Conservation (phyloP, 2,329 filamentous ascomycete species). For the Lizonia empirigonia region DNA sequence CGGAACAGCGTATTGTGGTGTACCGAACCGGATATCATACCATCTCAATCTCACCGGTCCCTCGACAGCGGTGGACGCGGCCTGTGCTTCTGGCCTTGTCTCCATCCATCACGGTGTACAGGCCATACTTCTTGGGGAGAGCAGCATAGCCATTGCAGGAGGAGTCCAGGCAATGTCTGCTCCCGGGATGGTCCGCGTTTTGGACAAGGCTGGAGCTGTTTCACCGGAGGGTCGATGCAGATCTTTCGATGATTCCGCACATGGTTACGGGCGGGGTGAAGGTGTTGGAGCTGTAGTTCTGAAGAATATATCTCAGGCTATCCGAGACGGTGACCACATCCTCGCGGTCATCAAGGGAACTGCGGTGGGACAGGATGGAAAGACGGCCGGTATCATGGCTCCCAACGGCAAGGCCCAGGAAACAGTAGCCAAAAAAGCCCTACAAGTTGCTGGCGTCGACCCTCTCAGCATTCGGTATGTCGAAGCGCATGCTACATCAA, state of each 20-base stretch:
- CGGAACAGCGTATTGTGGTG: slow-evolving; percentile 20
- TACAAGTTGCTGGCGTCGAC: slow-evolving; percentile 46
- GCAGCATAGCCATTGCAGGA: slow-evolving; percentile 42
- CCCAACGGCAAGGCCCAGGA: slow-evolving; percentile 54
- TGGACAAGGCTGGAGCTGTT: slow-evolving; percentile 51
- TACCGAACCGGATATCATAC: slow-evolving; percentile 30
- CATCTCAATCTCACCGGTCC: slow-evolving; percentile 34
- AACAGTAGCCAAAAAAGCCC: slow-evolving; percentile 28
- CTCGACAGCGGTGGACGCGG: slow-evolving; percentile 33
- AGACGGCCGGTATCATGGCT: slow-evolving; percentile 30
- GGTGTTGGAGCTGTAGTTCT: slow-evolving; percentile 52
- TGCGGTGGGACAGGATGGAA: slow-evolving; percentile 35
- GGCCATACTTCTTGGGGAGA: slow-evolving; percentile 36
- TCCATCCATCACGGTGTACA: slow-evolving; percentile 31
- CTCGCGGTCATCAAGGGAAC: slow-evolving; percentile 38
- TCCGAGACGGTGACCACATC: slow-evolving; percentile 42
- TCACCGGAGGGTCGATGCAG: slow-evolving; percentile 49
- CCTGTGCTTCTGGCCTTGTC: slow-evolving; percentile 32
- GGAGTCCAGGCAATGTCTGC: slow-evolving; percentile 42
- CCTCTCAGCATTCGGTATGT: slow-evolving; percentile 37
- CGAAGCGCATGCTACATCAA: slow-evolving; percentile 61
- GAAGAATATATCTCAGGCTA: slow-evolving; percentile 53
- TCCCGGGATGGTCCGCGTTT: slow-evolving; percentile 54
- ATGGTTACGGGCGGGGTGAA: slow-evolving; percentile 69
- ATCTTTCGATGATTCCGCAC: slow-evolving; percentile 59